These are phyloP conservation scores for Chrysoporthe deuterocubensis DNA, from an alignment of 2,329 filamentous ascomycete species.

Conservation along the genomic window DNA sequence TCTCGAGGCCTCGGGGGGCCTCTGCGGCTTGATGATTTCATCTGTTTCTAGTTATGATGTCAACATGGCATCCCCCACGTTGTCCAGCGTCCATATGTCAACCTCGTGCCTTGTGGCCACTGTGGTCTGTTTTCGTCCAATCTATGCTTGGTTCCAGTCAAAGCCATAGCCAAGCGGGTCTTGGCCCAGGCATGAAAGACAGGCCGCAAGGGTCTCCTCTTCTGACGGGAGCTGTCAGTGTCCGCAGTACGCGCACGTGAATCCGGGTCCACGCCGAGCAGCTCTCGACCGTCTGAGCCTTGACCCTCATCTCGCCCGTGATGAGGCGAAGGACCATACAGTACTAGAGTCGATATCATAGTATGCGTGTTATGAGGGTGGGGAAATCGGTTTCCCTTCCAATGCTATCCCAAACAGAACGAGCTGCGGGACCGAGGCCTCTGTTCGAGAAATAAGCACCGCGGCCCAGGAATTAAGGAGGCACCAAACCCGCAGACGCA, in stretches of 20 bases:
- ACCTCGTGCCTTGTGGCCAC: not conserved
- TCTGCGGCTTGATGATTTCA: not conserved
- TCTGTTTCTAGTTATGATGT: not conserved
- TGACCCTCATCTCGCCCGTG: not conserved
- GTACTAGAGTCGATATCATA: not conserved
- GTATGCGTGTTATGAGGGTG: not conserved
- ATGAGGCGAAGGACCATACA: constrained; percentile 1
- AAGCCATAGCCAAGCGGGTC: too few relatives aligned
- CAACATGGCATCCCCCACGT: not conserved
- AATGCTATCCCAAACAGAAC: not conserved
- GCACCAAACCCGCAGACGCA: not conserved
- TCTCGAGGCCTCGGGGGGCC: not conserved
- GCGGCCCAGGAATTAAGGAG: not conserved
- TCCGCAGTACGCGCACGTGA: not conserved
- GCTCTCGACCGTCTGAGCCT: not conserved
- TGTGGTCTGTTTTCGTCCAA: not conserved
- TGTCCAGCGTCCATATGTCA: not conserved
- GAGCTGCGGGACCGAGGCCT: not conserved
- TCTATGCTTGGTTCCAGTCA: not conserved
- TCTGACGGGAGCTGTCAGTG: not conserved
- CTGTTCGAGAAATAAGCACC: not conserved
- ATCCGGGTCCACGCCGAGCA: not conserved
- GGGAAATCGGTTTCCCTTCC: not conserved
- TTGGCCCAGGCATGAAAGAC: not conserved
- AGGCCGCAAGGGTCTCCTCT: not conserved